phyloP scores from a whole-genome alignment of 192 early-diverging fungal species.

The Umbelopsis sp. region DNA sequence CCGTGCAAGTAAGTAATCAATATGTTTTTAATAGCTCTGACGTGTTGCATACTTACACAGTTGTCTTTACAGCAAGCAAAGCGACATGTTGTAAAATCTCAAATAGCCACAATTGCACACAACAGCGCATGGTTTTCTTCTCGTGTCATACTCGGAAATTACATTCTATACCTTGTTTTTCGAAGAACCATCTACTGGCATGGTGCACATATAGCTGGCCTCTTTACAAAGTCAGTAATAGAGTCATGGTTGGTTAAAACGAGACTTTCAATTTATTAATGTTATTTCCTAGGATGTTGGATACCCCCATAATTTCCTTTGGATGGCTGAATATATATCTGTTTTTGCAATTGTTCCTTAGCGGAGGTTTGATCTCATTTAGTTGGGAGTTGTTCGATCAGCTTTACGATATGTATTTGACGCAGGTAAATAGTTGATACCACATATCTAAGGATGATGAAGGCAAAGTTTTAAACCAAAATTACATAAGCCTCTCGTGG shows the following conservation, averaged over 20 bases:
- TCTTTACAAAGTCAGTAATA: conserved; percentile 9
- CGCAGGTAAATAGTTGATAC: neutral
- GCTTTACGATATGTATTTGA: conserved; percentile 20
- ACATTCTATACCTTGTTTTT: conserved; percentile 1
- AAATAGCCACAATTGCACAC: conserved; percentile 1
- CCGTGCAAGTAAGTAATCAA: neutral
- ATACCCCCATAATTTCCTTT: conserved; percentile 34
- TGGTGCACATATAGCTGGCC: conserved; percentile 2
- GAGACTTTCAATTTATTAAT: too few species aligned
- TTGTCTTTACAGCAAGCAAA: conserved; percentile 1
- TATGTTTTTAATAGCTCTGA: neutral
- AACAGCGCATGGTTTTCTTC: neutral
- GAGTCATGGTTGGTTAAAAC: neutral
- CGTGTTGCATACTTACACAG: too few species aligned
- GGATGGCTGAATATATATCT: conserved; percentile 34
- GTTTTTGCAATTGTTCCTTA: conserved; percentile 17
- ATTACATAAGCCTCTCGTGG: neutral
- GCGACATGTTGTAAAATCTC: conserved; percentile 3
- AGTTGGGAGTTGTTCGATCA: conserved; percentile 28
- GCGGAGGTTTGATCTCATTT: conserved; percentile 8
- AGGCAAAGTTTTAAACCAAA: neutral
- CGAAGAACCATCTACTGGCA: conserved; percentile 11
- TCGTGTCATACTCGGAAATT: conserved; percentile 1
- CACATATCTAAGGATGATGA: neutral
- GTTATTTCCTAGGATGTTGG: conserved; percentile 19